A percentile compares a stretch with the other conserved stretches of the same genome.
Evolutionary conservation across 2,329 filamentous ascomycete species (phyloP).

Genomic region (Sarocladium oryzae): DNA sequence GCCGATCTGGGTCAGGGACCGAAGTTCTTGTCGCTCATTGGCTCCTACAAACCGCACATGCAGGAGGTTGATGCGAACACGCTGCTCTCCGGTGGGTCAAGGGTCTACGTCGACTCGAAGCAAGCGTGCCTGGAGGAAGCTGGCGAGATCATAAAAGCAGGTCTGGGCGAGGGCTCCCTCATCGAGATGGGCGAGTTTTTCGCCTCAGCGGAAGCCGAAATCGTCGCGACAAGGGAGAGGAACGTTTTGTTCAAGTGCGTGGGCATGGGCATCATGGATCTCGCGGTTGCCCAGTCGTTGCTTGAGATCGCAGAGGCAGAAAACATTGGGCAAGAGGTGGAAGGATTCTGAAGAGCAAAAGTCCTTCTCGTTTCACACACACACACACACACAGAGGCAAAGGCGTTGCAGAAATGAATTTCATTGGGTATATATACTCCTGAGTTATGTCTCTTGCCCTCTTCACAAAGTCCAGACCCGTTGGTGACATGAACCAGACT

Average conservation of each 20-base stretch:
- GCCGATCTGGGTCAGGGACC: constrained; percentile 15
- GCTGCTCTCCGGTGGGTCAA: constrained; percentile 16
- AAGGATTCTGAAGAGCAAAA: background rate
- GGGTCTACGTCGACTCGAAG: constrained; percentile 20
- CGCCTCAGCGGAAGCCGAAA: background rate
- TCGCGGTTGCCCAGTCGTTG: constrained; percentile 54
- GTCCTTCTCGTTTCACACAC: too few relatives aligned
- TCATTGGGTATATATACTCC: background rate
- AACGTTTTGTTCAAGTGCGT: constrained; percentile 62
- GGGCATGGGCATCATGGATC: constrained; percentile 61
- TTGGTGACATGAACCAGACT: too few relatives aligned
- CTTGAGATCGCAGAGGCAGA: constrained; percentile 48
- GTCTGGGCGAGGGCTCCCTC: constrained; percentile 17
- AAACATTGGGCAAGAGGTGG: constrained; percentile 36
- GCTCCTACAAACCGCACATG: constrained; percentile 26
- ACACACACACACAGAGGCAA: background rate
- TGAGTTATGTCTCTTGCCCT: background rate
- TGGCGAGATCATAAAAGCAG: constrained; percentile 24
- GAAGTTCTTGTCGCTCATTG: constrained; percentile 22
- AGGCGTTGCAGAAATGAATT: background rate
- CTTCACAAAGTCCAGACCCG: too few relatives aligned
- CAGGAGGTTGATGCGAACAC: constrained; percentile 24
- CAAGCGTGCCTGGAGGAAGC: constrained; percentile 24
- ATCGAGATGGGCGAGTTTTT: constrained; percentile 34
- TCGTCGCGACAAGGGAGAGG: constrained; percentile 25